Evolutionary conservation across 192 early-diverging fungal species (phyloP), one percentile per base, ranked within the genome.

Genomic region (Podila epicladia): DNA sequence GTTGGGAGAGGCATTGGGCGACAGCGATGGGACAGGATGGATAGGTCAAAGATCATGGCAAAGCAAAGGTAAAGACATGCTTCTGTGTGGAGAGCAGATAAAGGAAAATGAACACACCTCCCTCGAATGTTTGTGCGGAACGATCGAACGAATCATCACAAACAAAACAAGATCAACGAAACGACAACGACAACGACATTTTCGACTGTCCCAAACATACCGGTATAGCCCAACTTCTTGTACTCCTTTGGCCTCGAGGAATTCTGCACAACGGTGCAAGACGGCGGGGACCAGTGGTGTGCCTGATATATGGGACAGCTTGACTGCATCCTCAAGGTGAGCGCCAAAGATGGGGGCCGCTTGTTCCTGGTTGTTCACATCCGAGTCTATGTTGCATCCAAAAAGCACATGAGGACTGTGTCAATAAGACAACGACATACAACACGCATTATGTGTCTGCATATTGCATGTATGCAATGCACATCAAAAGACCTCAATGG

Each of bases 201-300:
- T 17, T 24, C 59, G 41, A 45, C 41, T 45, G 41, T 61, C 15
- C 26, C 59, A 32, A 61, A 24, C 22, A 68, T 80, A 80, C 77
- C 77, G 77, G 62, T 80, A 80, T 13, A 80, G 45, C 17, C 77
- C 77, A 51, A 73, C 77, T 61, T 80, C 77, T n/a, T 80, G 69
- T 3, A 80, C 77, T 9, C 77, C 77, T 33, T 61, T 68, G 41
- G 45, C 62, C 48, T 80, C 77, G 17, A 80, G 67, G 24, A 80
- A 80, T 33, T 69, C 67, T 33, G 77, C 77, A 51, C 77, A 80
- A n/a, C 77, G 65, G 28, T 80, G 59, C 37, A 80, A 49, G 48
- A 80, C 77, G 22, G 77, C 77, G 2, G 77, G 77, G n/a, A 80
- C 77, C 53, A 65, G n/a, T 4, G 77, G 77, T 11, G 77, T 69